Base-by-base conservation (phyloP, 371 early-diverging fungal genomes). In the Mucor irregularis region DNA sequence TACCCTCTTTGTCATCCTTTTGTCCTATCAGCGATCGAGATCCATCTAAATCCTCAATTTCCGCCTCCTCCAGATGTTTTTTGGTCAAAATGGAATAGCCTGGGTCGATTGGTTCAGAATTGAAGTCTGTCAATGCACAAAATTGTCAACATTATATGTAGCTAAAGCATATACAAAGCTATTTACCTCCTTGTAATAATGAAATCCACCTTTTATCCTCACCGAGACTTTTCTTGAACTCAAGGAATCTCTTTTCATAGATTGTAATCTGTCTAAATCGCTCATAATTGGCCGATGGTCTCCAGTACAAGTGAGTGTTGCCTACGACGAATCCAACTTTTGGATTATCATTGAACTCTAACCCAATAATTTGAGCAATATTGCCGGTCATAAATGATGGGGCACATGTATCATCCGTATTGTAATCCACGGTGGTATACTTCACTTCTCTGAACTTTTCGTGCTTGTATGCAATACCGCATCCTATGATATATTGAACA, bases 251-350 rank as follows among this genome's bases (percentile, higher is more conserved):
- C 5, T 62, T 58, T 2, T 50, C 30, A 42, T 64, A 75, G 14
- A 82, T 71, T 2, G 66, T 54, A 0, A 73, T 66, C 47, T 84
- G 85, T 40, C 85, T 68, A 13, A 76, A 58, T 3, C 82, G 62
- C 52, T 84, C 85, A 53, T 84, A 84, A n/a, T 66, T 74, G 2
- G 82, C 74, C 30, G 68, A 66, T 1, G 85, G 85, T 33, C 79
- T 70, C 85, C 85, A 84, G 53, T 80, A 84, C 40, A 84, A 31
- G 63, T 84, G 83, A 3, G 64, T 71, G 16, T 68, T 73, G 4
- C 69, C 73, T 10, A 74, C 49, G 10, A 72, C 53, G 30, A 78
- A 33, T 0, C 73, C 74, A 33, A 54, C 26, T 30, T 45, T 39
- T 16, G 53, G 49, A 19, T 66, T 50, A 11, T 52, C 48, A 3